Evolutionary conservation across 78 protist species (phyloP).

Genomic region (Dictyostelium purpureum): DNA sequence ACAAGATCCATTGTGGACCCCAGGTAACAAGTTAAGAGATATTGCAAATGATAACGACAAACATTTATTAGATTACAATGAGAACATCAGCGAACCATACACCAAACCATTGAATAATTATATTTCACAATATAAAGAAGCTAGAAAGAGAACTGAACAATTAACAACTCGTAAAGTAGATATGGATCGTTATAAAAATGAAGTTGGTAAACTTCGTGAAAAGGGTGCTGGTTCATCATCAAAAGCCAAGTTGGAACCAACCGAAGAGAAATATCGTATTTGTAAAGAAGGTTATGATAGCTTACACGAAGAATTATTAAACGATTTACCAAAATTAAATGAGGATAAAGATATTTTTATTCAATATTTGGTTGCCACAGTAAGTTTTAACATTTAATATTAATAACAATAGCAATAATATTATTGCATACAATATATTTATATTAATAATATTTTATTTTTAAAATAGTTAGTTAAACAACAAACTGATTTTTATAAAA

Average conservation of each 20-base stretch:
- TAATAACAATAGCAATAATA: not conserved
- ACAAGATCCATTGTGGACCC: constrained; percentile 18
- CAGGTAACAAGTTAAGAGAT: constrained; percentile 43
- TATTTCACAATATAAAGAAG: constrained; percentile 36
- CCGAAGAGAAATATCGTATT: constrained; percentile 60
- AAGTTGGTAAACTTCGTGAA: constrained; percentile 68
- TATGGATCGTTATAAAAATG: constrained; percentile 82
- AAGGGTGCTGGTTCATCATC: constrained; percentile 25
- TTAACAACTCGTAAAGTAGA: constrained; percentile 62
- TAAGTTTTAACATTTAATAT: not conserved
- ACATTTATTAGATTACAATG: not conserved
- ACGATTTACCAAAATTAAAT: constrained; percentile 46
- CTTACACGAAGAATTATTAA: constrained; percentile 50
- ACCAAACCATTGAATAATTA: constrained; percentile 20
- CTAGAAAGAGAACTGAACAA: constrained; percentile 52
- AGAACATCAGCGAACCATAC: not conserved
- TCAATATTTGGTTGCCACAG: constrained; percentile 40
- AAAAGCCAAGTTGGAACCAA: constrained; percentile 48
- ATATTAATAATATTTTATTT: not conserved
- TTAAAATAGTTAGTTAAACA: constrained; percentile 29
- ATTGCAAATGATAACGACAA: not conserved
- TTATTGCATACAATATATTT: not conserved
- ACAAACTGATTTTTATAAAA: constrained; percentile 42
- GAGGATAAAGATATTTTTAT: constrained; percentile 30
- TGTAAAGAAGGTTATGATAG: constrained; percentile 75